Evolutionary conservation across 2,329 filamentous ascomycete genomes (phyloP), one percentile per base, ranked within the genome.

Genomic region (Acephala macrosclerotiorum): DNA sequence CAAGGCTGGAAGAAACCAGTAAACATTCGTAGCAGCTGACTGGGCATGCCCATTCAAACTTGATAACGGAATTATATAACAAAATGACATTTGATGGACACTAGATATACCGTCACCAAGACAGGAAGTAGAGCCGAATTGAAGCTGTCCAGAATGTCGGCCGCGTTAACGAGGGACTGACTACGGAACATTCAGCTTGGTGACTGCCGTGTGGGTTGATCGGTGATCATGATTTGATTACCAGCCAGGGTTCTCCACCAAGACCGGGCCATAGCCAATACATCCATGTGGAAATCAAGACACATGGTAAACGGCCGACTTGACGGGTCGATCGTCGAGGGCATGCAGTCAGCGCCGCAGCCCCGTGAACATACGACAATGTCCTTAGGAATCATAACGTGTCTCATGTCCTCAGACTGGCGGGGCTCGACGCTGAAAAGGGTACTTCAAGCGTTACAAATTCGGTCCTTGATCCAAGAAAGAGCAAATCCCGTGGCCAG

Each of bases 241-340:
- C 67, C 58, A 70, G 65, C 64, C 63, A 68, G 58, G 57, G 64
- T 51, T 38, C 60, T 47, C 29, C 36, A 51, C 26, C 51, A 63
- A 45, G 57, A 59, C 66, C 63, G 53, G 26, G 60, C 65, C 16
- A 63, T 60, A 58, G 56, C 65, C 67, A 70, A 69, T 72, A 65
- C 62, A 71, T 66, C 69, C 60, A 65, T 68, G 64, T 58, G 61
- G 35, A 64, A 67, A 65, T 62, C 57, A 36, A 61, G 22, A 66
- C 64, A 64, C 67, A 72, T 61, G 67, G 59, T 29, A 64, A 59
- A 61, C 51, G 60, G 64, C 68, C 63, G 69, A 66, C 61, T 66
- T 42, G 61, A 57, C 66, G 66, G 68, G 66, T 70, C 66, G 69
- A 73, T 71, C 67, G 61, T 65, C 60, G 66, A 62, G 70, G 63